phyloP scores from a whole-genome alignment of 2,329 filamentous ascomycete species.

The Diaporthe citrichinensis region DNA sequence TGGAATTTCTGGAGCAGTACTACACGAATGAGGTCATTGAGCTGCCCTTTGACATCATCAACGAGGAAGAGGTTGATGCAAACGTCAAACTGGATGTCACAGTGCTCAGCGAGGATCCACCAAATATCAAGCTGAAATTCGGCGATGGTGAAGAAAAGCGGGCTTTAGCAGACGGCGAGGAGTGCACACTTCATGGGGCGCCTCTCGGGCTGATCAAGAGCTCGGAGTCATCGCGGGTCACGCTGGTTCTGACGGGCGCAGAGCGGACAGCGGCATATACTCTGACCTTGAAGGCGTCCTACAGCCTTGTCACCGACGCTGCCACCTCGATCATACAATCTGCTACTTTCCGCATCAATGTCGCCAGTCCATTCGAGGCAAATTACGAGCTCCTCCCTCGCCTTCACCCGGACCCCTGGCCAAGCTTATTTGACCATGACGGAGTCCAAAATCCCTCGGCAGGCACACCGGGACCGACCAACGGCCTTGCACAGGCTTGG shows the following conservation, averaged over 20 bases:
- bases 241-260: slow-evolving; percentile 66
- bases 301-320: slow-evolving; percentile 83
- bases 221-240: slow-evolving; percentile 58
- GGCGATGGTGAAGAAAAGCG: slow-evolving; percentile 52
- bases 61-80: slow-evolving; percentile 86
- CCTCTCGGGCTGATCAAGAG: slow-evolving; percentile 63
- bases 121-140: slow-evolving; percentile 59
- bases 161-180: slow-evolving; percentile 47
- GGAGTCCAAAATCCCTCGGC: slow-evolving; percentile 53
- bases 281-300: slow-evolving; percentile 80
- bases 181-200: slow-evolving; percentile 59
- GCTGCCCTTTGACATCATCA: slow-evolving; percentile 79
- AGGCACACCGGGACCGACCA: slow-evolving; percentile 37
- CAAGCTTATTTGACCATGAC: slow-evolving; percentile 83
- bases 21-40: slow-evolving; percentile 86
- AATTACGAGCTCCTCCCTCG: slow-evolving; percentile 89
- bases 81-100: slow-evolving; percentile 78
- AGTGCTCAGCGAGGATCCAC: slow-evolving; percentile 71
- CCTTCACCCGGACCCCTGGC: slow-evolving; percentile 85
- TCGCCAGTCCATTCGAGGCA: slow-evolving; percentile 90
- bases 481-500: slow-evolving; percentile 86
- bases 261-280: slow-evolving; percentile 71
- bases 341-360: slow-evolving; percentile 75
- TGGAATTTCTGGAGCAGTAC: slow-evolving; percentile 77
- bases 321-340: slow-evolving; percentile 86